Evolutionary conservation across 176 grass and related monocot genomes (phyloP).

Genomic region (Eragrostis nindensis): DNA sequence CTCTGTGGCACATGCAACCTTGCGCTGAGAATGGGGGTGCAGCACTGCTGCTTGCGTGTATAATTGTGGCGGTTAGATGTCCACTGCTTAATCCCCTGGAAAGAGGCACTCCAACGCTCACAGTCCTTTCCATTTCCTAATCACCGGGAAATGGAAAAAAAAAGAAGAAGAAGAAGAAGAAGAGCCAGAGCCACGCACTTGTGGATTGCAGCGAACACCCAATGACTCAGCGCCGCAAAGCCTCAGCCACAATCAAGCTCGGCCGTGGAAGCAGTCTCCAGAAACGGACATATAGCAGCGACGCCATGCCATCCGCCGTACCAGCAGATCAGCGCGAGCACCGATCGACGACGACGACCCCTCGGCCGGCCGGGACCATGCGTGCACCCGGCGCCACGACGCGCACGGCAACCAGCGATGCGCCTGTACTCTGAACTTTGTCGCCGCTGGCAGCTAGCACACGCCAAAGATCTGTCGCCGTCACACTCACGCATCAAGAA

Average conservation of each 20-base stretch:
- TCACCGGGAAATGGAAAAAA: not conserved
- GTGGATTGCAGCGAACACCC: not conserved
- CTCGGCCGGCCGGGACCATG: slow-evolving; percentile 1
- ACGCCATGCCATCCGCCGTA: not conserved
- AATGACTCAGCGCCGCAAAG: not conserved
- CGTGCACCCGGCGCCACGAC: slow-evolving; percentile 18
- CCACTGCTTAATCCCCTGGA: not conserved
- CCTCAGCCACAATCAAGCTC: not conserved
- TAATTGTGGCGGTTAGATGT: not conserved
- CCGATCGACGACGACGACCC: not conserved
- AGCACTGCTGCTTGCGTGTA: too few relatives aligned
- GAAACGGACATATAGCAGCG: not conserved
- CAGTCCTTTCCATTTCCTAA: not conserved
- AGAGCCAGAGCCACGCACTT: not conserved
- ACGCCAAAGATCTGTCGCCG: not conserved
- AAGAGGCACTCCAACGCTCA: not conserved
- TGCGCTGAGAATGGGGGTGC: not conserved
- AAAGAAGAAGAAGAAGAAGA: too few relatives aligned
- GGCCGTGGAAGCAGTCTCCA: not conserved
- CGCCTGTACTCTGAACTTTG: not conserved
- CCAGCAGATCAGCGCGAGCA: not conserved
- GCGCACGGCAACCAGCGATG: not conserved
- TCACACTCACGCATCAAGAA: not conserved
- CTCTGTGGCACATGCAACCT: not conserved
- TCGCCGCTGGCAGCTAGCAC: not conserved